Evolutionary conservation across 2,329 filamentous ascomycete species (phyloP).

Genomic region (Teratosphaeriaceae sp.): DNA sequence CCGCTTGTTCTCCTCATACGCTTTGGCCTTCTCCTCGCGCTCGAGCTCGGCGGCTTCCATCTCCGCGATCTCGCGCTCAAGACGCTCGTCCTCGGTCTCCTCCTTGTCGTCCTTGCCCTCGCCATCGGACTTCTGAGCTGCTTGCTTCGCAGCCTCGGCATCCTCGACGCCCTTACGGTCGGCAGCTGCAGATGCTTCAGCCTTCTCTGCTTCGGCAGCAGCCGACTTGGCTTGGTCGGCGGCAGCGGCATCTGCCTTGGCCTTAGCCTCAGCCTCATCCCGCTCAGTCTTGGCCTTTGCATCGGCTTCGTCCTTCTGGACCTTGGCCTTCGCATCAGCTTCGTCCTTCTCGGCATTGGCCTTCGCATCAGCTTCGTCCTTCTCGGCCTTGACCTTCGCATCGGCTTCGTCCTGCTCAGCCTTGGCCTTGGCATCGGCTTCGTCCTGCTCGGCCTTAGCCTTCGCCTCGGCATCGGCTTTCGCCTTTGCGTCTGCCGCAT

Average conservation of each 20-base stretch:
- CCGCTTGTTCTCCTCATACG: slow-evolving; percentile 64
- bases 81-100: slow-evolving; percentile 37
- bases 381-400: slow-evolving; percentile 1
- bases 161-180: slow-evolving; percentile 25
- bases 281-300: slow-evolving; percentile 1
- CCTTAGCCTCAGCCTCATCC: slow-evolving; percentile 35
- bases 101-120: slow-evolving; percentile 22
- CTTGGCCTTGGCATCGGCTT: slow-evolving; percentile 28
- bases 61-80: slow-evolving; percentile 59
- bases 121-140: slow-evolving; percentile 13
- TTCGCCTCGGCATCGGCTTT: slow-evolving; percentile 28
- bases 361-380: slow-evolving; percentile 6
- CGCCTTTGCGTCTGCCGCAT: neutral
- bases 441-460: neutral
- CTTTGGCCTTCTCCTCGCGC: slow-evolving; percentile 62
- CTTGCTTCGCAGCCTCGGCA: slow-evolving; percentile 30
- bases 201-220: slow-evolving; percentile 41
- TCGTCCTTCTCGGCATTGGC: slow-evolving; percentile 49
- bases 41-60: slow-evolving; percentile 36
- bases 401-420: slow-evolving; percentile 17
- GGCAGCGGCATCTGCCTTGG: slow-evolving; percentile 33
- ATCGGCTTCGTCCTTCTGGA: slow-evolving; percentile 1
- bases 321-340: slow-evolving; percentile 21
- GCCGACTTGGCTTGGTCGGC: slow-evolving; percentile 35
- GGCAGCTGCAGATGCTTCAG: slow-evolving; percentile 43